Evolutionary conservation across 768 basidiomycete species (phyloP), one percentile per base, ranked within the genome.

Genomic region (Rossbeevera mucosa): DNA sequence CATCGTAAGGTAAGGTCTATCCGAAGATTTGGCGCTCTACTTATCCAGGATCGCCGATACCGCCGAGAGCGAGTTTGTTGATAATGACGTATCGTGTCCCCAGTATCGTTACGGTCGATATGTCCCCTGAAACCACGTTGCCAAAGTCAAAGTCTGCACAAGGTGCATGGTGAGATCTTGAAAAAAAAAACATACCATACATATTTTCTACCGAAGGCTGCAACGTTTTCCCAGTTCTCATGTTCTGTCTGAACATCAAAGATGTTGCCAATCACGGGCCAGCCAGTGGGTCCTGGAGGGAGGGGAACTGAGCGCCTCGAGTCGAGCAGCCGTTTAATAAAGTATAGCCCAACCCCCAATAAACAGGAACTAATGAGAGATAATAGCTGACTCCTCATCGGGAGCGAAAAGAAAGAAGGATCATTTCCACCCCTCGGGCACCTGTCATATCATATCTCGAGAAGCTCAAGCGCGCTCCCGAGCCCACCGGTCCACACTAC

Each of bases 371-470:
- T 2, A 7, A 64, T 4, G 16, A 44, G 7, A 18, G 25, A 28
- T 3, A 16, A 7, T 44, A 5, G 0, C 11, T 44, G 29, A 20
- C n/a, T n/a, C n/a, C n/a, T n/a, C n/a, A n/a, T n/a, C n/a, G n/a
- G n/a, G n/a, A n/a, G n/a, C n/a, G n/a, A n/a, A n/a, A n/a, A n/a
- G n/a, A n/a, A n/a, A n/a, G n/a, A n/a, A n/a, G n/a, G n/a, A n/a
- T n/a, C n/a, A n/a, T n/a, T n/a, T n/a, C n/a, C n/a, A n/a, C n/a
- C n/a, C n/a, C n/a, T n/a, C n/a, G n/a, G n/a, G 75, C 75, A 7
- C 79, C 78, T 0, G 81, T 81, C 80, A n/a, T n/a, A n/a, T n/a
- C 80, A 82, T 67, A 76, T 59, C 7, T 81, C 82, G 2, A 84
- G 66, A 2, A 80, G 62, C 8, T 83, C 82, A 20, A 72, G 60